phyloP scores from a whole-genome alignment of 1,284 basidiomycete species.

The Trichosporon sp. region DNA sequence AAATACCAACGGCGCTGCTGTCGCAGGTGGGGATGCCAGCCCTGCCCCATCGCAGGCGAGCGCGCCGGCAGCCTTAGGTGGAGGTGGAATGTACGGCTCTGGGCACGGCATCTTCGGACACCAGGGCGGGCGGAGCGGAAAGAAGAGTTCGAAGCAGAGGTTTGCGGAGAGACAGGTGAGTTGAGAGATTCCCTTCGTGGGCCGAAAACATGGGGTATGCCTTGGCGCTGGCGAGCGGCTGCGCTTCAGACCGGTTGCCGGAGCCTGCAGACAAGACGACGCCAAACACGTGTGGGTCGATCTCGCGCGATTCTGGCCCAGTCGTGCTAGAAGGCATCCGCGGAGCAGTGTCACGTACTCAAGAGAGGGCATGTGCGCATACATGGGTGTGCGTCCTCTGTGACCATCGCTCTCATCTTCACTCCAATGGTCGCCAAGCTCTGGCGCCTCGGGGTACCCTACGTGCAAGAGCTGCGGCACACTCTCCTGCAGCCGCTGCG shows the following conservation, averaged over 20 bases:
- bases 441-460: neutral
- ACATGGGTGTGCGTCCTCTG: neutral
- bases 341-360: neutral
- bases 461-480: neutral
- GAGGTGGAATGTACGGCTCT: conserved; percentile 11
- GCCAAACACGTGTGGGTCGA: neutral
- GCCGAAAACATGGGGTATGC: neutral
- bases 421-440: neutral
- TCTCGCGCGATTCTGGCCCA: neutral
- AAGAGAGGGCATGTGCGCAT: neutral
- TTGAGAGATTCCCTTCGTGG: conserved; percentile 3
- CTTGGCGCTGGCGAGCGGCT: neutral
- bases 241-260: neutral
- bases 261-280: neutral
- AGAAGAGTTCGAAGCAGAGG: conserved; percentile 63
- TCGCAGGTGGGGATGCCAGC: neutral
- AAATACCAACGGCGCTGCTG: neutral
- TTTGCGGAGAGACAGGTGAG: conserved; percentile 74
- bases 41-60: neutral
- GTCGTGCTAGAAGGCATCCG: neutral
- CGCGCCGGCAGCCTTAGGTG: neutral
- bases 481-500: neutral
- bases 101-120: neutral
- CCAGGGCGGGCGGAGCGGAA: conserved; percentile 26
- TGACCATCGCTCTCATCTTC: neutral